Evolutionary conservation across 176 grass and related monocot genomes (phyloP), one percentile per base, ranked within the genome.

Genomic region (Ananas comosus): DNA sequence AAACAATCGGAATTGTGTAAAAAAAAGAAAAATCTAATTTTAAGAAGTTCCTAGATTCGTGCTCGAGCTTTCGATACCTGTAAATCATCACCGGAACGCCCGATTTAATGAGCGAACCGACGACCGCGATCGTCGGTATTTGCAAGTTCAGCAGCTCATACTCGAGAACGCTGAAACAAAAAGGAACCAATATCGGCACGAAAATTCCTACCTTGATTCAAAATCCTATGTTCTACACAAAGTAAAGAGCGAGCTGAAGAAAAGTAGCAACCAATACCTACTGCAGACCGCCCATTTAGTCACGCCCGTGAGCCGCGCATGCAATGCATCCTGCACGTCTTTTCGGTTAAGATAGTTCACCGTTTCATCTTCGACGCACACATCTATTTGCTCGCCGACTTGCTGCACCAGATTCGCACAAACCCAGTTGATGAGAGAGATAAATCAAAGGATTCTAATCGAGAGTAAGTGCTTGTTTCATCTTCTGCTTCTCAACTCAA

Each of bases 351-450:
- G 79, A 64, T 99, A 99, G 57, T 87, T 86, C 69, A 93, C 85
- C 7, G 89, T 99, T 84, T 99, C 89, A 13, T 99, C 94, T 79
- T 99, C 94, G 29, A 99, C 90, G 72, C 94, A 99, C 0, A 99
- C 94, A 58, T 99, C 94, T 8, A 99, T 90, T 4, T 69, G 80
- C 66, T 90, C 78, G 13, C 82, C 74, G 9, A 83, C 78, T 76
- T 88, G 86, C 84, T 81, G 74, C 56, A 61, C 17, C 13, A 61
- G 10, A 18, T 19, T 18, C n/a, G 6, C 56, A 61, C 16, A 61
- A 61, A 7, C 33, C 17, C 56, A 61, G 10, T 19, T 61, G 56
- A 61, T 22, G 7, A 11, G 56, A 61, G 16, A 9, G 56, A 16
- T 4, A 16, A 59, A n/a, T 19, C 8, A 18, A 18, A 3, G 11